Conservation (phyloP, 345 rosid species). For the Eucalyptus polybractea region DNA sequence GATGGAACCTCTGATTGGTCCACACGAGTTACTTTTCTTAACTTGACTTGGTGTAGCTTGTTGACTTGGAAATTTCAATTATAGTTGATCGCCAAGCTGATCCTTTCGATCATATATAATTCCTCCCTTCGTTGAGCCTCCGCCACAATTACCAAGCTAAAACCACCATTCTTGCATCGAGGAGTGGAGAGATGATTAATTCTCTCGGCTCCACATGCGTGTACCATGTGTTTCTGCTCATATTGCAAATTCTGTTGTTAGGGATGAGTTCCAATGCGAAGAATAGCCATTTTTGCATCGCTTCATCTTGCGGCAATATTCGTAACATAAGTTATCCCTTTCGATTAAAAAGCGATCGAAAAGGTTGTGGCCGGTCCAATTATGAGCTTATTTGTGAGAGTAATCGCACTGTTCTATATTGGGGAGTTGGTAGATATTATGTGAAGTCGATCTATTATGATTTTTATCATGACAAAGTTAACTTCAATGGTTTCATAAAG, state of each 20-base stretch:
- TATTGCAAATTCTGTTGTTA: not conserved
- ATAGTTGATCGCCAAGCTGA: not conserved
- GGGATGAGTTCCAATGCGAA: fast-evolving
- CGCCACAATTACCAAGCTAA: not conserved
- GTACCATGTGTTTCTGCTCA: not conserved
- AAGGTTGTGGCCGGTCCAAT: fast-evolving
- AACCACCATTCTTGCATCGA: not conserved
- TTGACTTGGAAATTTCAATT: not conserved
- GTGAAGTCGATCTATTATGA: not conserved
- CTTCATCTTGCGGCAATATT: not conserved
- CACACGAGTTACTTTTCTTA: not conserved
- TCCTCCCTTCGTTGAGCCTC: not conserved
- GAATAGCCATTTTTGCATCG: not conserved
- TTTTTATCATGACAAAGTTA: not conserved
- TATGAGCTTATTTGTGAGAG: not conserved
- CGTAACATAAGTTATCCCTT: not conserved
- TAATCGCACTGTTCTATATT: not conserved
- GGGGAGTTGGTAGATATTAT: fast-evolving
- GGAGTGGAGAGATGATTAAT: not conserved
- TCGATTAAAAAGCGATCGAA: fast-evolving
- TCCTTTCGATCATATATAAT: not conserved
- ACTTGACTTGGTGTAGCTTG: not conserved
- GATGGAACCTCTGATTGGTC: not conserved
- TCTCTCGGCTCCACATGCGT: not conserved
- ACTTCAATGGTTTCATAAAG: fast-evolving